A percentile compares a stretch with the other conserved stretches of the same genome.
Conservation (phyloP, 306 rosid species). For the Fagus sylvatica region DNA sequence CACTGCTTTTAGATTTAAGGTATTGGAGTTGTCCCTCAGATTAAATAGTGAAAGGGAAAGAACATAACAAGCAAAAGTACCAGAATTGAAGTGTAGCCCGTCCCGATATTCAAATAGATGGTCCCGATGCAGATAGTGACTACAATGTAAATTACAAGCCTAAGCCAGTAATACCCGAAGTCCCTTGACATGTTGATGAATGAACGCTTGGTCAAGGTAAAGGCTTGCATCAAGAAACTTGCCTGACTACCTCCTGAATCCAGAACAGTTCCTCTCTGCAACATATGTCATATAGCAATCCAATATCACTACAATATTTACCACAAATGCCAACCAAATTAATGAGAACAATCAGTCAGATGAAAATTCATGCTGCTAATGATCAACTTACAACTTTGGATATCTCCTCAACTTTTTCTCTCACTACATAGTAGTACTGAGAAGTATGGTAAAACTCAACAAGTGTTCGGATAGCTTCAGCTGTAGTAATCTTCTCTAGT, state of each 20-base stretch:
- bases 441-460: constrained; percentile 67
- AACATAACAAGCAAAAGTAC: constrained; percentile 31
- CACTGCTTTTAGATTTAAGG: too few relatives aligned
- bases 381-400: constrained; percentile 75
- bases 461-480: constrained; percentile 83
- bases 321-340: constrained; percentile 5
- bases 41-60: background rate
- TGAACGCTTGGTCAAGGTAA: constrained; percentile 80
- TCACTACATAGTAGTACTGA: constrained; percentile 66
- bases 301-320: background rate
- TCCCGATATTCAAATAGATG: constrained; percentile 83
- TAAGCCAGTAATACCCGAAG: constrained; percentile 96
- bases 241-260: constrained; percentile 98
- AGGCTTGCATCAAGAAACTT: constrained; percentile 81
- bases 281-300: background rate
- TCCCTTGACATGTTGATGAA: constrained; percentile 97
- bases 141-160: constrained; percentile 88
- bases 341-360: background rate
- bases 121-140: constrained; percentile 91
- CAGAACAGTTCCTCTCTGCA: constrained; percentile 87
- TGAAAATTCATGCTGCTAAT: background rate
- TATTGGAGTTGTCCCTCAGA: background rate
- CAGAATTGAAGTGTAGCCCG: constrained; percentile 87
- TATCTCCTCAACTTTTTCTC: constrained; percentile 75
- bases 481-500: constrained; percentile 69